phyloP scores from a whole-genome alignment of 2,329 filamentous ascomycete species.

The Xylariaceae sp. region DNA sequence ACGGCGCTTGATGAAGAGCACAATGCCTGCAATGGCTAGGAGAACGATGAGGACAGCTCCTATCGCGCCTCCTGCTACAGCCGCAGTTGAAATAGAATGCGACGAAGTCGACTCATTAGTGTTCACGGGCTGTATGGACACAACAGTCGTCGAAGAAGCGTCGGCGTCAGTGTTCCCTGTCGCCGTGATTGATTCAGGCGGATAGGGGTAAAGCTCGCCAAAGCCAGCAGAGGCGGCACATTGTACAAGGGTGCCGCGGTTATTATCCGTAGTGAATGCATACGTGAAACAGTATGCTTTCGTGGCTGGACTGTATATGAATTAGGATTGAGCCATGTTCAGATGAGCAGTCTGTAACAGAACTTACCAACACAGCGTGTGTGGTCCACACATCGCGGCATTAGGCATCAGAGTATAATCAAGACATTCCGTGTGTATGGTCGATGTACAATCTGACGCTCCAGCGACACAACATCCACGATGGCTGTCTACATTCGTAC shows the following conservation, averaged over 20 bases:
- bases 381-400: slow-evolving; percentile 20
- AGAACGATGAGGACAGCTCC: slow-evolving; percentile 2
- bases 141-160: not conserved
- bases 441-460: slow-evolving; percentile 21
- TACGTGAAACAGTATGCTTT: slow-evolving; percentile 26
- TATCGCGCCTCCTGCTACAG: slow-evolving; percentile 7
- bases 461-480: slow-evolving; percentile 27
- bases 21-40: not conserved
- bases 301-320: slow-evolving; percentile 13
- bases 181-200: slow-evolving; percentile 21
- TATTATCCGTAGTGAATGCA: slow-evolving; percentile 18
- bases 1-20: not conserved
- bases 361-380: slow-evolving; percentile 30
- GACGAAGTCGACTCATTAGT: slow-evolving; percentile 1
- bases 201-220: slow-evolving; percentile 27
- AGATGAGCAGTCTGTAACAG: not conserved
- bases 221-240: slow-evolving; percentile 22
- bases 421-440: slow-evolving; percentile 27
- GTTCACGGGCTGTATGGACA: not conserved
- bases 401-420: slow-evolving; percentile 18
- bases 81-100: not conserved
- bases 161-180: not conserved
- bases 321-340: slow-evolving; percentile 2
- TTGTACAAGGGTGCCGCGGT: slow-evolving; percentile 22
- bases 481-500: slow-evolving; percentile 25